phyloP scores from a whole-genome alignment of 2,329 filamentous ascomycete genomes.

The Fusarium sp. region DNA sequence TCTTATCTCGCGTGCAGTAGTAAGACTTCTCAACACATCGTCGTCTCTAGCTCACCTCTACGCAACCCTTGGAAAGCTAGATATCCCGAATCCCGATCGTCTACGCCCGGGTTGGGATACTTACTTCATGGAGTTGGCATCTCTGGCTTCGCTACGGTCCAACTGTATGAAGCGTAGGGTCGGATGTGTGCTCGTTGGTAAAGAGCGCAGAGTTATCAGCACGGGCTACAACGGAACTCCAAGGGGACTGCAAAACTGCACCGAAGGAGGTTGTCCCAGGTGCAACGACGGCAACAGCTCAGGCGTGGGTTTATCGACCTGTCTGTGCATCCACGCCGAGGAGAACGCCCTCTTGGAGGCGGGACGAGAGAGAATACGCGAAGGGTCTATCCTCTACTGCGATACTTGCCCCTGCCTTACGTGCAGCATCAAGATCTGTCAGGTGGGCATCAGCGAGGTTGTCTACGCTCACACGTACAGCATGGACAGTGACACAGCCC shows the following conservation, averaged over 20 bases:
- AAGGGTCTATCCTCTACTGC: slow-evolving; percentile 88
- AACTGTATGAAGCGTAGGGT: slow-evolving; percentile 99
- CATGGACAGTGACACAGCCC: slow-evolving; percentile 88
- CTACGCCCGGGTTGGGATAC: slow-evolving; percentile 93
- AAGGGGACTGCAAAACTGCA: slow-evolving; percentile 87
- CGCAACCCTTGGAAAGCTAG: slow-evolving; percentile 77
- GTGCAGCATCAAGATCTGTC: slow-evolving; percentile 98
- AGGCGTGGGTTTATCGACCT: slow-evolving; percentile 84
- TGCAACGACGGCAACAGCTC: slow-evolving; percentile 82
- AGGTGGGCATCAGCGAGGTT: slow-evolving; percentile 95
- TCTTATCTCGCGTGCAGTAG: slow-evolving; percentile 83
- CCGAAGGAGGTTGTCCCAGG: slow-evolving; percentile 88
- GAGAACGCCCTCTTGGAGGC: slow-evolving; percentile 97
- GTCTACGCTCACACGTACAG: slow-evolving; percentile 95
- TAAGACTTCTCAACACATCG: slow-evolving; percentile 89
- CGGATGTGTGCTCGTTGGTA: slow-evolving; percentile 88
- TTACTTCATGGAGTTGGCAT: slow-evolving; percentile 98
- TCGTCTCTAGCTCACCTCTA: slow-evolving; percentile 78
- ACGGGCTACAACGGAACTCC: slow-evolving; percentile 99
- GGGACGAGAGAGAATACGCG: slow-evolving; percentile 87
- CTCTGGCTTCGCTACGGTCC: slow-evolving; percentile 86
- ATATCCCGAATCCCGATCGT: slow-evolving; percentile 82
- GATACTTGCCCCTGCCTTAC: slow-evolving; percentile 97
- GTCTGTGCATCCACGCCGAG: slow-evolving; percentile 96
- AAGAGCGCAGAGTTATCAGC: slow-evolving; percentile 87